Evolutionary conservation across 2,329 filamentous ascomycete species (phyloP).

Genomic region (Metarhizium album): DNA sequence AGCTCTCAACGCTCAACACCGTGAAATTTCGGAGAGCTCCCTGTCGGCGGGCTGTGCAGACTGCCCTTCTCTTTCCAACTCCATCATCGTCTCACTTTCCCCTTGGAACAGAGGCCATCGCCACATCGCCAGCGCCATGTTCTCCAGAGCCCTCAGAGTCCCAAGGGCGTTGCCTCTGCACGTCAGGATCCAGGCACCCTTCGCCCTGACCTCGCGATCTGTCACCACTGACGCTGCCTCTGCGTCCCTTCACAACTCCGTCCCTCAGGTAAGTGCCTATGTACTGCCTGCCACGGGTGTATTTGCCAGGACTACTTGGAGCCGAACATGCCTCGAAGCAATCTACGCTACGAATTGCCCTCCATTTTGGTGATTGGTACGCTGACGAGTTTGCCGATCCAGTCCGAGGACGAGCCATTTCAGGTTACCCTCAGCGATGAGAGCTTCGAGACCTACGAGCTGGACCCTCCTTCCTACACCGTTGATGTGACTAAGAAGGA

Average conservation of each 20-base stretch:
- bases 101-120: constrained; percentile 22
- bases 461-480: constrained; percentile 91
- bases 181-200: constrained; percentile 32
- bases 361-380: background rate
- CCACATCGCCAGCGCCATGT: constrained; percentile 39
- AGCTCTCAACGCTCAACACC: constrained; percentile 31
- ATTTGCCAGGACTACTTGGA: background rate
- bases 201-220: constrained; percentile 49
- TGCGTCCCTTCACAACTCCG: constrained; percentile 72
- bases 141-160: constrained; percentile 57
- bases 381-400: constrained; percentile 13
- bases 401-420: constrained; percentile 94
- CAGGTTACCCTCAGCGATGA: constrained; percentile 88
- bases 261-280: constrained; percentile 32
- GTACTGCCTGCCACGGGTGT: background rate
- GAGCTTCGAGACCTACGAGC: constrained; percentile 98
- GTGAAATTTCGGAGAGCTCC: constrained; percentile 33
- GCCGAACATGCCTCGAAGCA: background rate
- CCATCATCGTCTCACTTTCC: constrained; percentile 9
- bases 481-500: constrained; percentile 93
- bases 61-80: constrained; percentile 18
- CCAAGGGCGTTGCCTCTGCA: constrained; percentile 50
- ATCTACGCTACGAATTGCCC: background rate
- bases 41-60: constrained; percentile 13
- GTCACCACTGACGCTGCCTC: constrained; percentile 96